Base-by-base conservation (phyloP, 1,284 basidiomycete species). In the Hypsizygus ulmarius region DNA sequence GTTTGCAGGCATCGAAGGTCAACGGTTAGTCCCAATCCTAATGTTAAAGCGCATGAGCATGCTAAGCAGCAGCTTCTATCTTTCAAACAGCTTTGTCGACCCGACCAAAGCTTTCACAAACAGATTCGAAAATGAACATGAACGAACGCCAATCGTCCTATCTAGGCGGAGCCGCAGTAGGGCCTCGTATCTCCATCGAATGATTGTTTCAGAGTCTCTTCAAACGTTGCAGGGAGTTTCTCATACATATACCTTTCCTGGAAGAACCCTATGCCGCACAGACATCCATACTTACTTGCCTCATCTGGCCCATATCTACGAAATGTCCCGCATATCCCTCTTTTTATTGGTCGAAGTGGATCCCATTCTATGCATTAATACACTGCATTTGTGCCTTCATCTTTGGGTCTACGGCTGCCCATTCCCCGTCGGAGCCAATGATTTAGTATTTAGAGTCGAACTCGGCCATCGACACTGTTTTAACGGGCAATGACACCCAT, bases 1-100 rank as follows among this genome's bases (percentile, higher is more conserved):
- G 89, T 19, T 68, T 91, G 19, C 69, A 73, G 39, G 66, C 73
- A 18, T 83, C 87, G 43, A 91, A 91, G 72, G 73, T 78, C 52
- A 77, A 82, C 58, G 81, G 88, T 90, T 69, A 78, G 86, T 76
- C 63, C 15, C 68, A 70, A 62, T 60, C 50, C 50, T 40, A 39
- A 15, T 43, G 1, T 68, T 62, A 60, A 61, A 70, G 45, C 18
- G 46, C 6, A 45, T 50, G 16, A 10, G 21, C 21, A 25, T 25
- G 21, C 21, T 25, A 3, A 25, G 7, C 43, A 10, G 56, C 56
- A 54, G 52, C 48, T 38, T 25, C 21, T 43, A 18, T 52, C 53
- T 14, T 52, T 49, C 50, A 59, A 44, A 38, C 45, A 84, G 81
- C 75, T 61, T 64, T 82, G 43, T 72, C 75, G 50, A 67, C 65